A percentile compares a stretch with the other conserved stretches of the same genome.
phyloP scores from a whole-genome alignment of 768 basidiomycete species.

The Rhodotorula toruloides region DNA sequence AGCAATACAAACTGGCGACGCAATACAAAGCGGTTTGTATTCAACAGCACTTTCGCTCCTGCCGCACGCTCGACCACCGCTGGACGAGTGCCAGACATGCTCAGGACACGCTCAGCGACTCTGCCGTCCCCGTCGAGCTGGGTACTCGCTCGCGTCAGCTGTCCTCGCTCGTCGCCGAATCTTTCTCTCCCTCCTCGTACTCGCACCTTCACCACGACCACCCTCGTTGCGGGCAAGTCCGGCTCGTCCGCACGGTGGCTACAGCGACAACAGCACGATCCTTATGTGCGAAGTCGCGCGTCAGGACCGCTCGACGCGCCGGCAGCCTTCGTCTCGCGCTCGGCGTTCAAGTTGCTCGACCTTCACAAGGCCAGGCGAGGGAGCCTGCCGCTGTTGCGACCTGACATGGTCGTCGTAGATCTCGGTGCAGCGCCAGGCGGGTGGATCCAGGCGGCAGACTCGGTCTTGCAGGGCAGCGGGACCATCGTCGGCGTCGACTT shows the following conservation, averaged over 20 bases:
- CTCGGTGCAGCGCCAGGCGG: slow-evolving; percentile 89
- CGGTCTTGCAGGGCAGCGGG: slow-evolving; percentile 52
- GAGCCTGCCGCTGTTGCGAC: slow-evolving; percentile 52
- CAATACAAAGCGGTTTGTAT: too few species aligned
- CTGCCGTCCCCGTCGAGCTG: too few species aligned
- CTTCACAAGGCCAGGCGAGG: slow-evolving; percentile 53
- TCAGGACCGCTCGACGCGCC: background rate
- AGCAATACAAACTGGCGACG: too few species aligned
- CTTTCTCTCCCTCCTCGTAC: background rate
- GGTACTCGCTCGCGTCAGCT: too few species aligned
- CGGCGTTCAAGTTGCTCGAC: slow-evolving; percentile 86
- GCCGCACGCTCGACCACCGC: too few species aligned
- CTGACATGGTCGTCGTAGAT: slow-evolving; percentile 60
- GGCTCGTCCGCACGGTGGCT: slow-evolving; percentile 43
- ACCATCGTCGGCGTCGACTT: slow-evolving; percentile 75
- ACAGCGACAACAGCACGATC: slow-evolving; percentile 46
- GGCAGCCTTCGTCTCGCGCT: slow-evolving; percentile 66
- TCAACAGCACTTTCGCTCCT: too few species aligned
- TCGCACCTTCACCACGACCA: too few species aligned
- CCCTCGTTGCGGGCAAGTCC: too few species aligned
- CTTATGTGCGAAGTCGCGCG: slow-evolving; percentile 45
- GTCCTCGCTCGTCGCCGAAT: background rate
- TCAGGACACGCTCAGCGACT: too few species aligned
- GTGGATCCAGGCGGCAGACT: slow-evolving; percentile 81
- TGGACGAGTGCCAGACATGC: too few species aligned